phyloP scores from a whole-genome alignment of 805 yeast genomes.

The Monosporozyma unispora region DNA sequence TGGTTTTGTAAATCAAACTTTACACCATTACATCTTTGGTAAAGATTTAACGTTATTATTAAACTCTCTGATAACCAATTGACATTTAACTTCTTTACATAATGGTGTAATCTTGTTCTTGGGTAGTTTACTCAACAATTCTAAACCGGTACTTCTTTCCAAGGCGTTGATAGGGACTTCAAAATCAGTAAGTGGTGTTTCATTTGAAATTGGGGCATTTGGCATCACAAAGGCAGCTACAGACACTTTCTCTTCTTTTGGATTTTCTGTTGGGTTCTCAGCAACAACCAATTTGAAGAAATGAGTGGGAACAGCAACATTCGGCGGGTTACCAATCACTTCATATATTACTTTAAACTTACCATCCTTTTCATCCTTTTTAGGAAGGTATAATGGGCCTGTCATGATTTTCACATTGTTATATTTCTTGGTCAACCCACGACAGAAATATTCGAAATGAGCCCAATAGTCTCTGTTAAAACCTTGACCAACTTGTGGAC shows the following conservation, averaged over 20 bases:
- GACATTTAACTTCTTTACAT: slow-evolving; percentile 75
- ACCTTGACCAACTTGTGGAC: slow-evolving; percentile 97
- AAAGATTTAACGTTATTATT: slow-evolving; percentile 26
- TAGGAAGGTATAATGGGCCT: slow-evolving; percentile 88
- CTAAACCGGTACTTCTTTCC: slow-evolving; percentile 80
- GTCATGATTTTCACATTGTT: slow-evolving; percentile 78
- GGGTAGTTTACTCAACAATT: slow-evolving; percentile 64
- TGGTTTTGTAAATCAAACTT: too few relatives aligned
- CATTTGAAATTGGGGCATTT: slow-evolving; percentile 68
- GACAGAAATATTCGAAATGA: slow-evolving; percentile 80
- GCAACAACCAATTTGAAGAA: slow-evolving; percentile 87
- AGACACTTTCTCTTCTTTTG: slow-evolving; percentile 37
- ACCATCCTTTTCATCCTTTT: slow-evolving; percentile 61
- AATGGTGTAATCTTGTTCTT: slow-evolving; percentile 46
- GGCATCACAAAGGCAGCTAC: slow-evolving; percentile 94
- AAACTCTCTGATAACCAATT: slow-evolving; percentile 74
- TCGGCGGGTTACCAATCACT: slow-evolving; percentile 94
- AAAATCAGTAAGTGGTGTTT: slow-evolving; percentile 59
- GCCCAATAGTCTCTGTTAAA: slow-evolving; percentile 98
- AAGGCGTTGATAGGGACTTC: slow-evolving; percentile 86
- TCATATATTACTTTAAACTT: slow-evolving; percentile 81
- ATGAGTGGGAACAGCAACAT: slow-evolving; percentile 94
- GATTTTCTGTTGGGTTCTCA: slow-evolving; percentile 41
- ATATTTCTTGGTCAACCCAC: slow-evolving; percentile 66
- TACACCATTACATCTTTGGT: neutral